Conservation (phyloP, 805 yeast genomes). For the Schwanniomyces sp. region DNA sequence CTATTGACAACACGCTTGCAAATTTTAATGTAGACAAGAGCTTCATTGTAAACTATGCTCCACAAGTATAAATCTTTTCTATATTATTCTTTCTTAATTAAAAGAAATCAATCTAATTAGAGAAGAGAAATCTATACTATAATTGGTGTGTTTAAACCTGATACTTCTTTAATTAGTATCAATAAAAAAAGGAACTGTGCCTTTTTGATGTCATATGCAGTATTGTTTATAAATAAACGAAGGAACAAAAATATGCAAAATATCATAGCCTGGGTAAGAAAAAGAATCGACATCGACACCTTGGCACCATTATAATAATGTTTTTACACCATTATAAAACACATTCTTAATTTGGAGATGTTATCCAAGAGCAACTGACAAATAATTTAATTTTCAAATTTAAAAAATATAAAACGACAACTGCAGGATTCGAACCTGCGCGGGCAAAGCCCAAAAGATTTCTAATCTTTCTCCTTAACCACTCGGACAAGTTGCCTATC, state of each 20-base stretch:
- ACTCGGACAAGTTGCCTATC: conserved; percentile 60
- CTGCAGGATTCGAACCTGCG: conserved; percentile 65
- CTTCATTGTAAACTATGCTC: neutral
- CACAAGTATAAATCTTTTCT: neutral
- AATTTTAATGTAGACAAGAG: neutral
- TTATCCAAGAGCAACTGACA: neutral
- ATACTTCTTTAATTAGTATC: neutral
- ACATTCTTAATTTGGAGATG: no score
- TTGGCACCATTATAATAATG: no score
- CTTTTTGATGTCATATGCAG: neutral
- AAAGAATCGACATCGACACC: neutral
- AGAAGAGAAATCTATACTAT: neutral
- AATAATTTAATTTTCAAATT: neutral
- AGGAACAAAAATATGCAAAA: neutral
- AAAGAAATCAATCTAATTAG: neutral
- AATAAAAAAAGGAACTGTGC: neutral
- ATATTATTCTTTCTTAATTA: neutral
- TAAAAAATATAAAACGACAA: conserved; percentile 38
- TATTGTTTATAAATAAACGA: neutral
- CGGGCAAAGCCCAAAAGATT: conserved; percentile 63
- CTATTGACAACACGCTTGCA: neutral
- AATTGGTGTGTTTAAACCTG: neutral
- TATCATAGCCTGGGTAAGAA: neutral
- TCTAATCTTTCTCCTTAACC: conserved; percentile 60
- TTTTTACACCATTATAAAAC: no score